Base-by-base conservation (phyloP, 495 filamentous ascomycete genomes). In the Penicillium malachiteum region DNA sequence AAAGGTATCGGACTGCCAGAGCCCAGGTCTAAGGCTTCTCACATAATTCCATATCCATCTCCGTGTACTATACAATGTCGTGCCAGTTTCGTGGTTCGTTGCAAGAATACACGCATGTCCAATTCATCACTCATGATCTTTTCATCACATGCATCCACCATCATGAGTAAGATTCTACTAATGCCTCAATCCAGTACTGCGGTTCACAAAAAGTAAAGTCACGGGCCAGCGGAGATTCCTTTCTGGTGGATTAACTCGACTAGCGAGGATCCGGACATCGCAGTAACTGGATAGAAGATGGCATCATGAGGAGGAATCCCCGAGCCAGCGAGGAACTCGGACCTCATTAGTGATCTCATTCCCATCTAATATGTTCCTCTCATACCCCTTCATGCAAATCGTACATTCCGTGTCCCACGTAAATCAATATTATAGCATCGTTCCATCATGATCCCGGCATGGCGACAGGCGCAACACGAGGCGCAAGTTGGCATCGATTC, bases 31-130 rank as follows among this genome's bases (percentile, higher is more conserved):
- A 37, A 26, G 9, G 34, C 34, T 37, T 37, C 8, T 37, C 34
- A 37, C 34, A 10, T 37, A 9, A 37, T 10, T 37, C 34, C 34
- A 37, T 7, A 37, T 37, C 34, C 34, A 32, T 32, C 30, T 46
- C 18, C 37, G 31, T 44, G 14, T 35, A 52, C 33, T 52, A 52
- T 35, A 52, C 40, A 52, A 44, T 44, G 39, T n/a, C 50, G 40
- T 43, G 16, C 46, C 17, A 43, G 2, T 48, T 16, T 26, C 21
- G 21, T 26, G 21, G 8, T 35, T 35, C 46, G 17, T 35, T 31
- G 46, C 34, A 37, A n/a, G n/a, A n/a, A n/a, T n/a, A n/a, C 7
- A 13, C 34, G 12, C 12, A 37, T 21, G 31, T 32, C 9, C 14
- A 5, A 33, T 41, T 14, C 50, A 52, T 52, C 31, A 18, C 39